Evolutionary conservation across 441 rosid species (phyloP).

Genomic region (Corymbia calophylla): DNA sequence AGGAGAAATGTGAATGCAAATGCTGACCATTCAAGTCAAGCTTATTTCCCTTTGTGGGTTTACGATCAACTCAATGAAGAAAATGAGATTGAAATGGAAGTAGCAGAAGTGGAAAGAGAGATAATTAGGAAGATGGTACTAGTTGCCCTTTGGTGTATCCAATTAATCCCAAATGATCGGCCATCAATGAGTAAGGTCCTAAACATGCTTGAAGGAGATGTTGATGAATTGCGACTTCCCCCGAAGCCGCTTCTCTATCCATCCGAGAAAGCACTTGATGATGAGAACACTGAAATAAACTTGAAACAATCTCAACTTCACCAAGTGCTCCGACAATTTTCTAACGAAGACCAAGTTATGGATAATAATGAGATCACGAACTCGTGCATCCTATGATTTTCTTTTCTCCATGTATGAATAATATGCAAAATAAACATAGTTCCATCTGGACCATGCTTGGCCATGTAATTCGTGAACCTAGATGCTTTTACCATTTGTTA

Average conservation of each 20-base stretch:
- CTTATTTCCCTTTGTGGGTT: neutral
- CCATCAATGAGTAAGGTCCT: neutral
- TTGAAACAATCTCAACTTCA: neutral
- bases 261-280: rapidly evolving
- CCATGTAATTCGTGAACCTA: neutral
- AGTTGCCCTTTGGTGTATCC: neutral
- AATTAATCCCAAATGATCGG: neutral
- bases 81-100: neutral
- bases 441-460: neutral
- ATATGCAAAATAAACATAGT: neutral
- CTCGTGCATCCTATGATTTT: neutral
- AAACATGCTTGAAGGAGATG: neutral
- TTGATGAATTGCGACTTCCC: neutral
- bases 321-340: neutral
- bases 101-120: neutral
- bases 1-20: neutral
- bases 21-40: neutral
- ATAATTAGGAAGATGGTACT: neutral
- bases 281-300: neutral
- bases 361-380: too few relatives aligned
- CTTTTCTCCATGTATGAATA: neutral
- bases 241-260: neutral
- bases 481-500: neutral
- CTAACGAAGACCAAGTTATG: neutral
- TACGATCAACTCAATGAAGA: neutral